phyloP scores from a whole-genome alignment of 768 basidiomycete genomes.

The Holtermannia corniformis region DNA sequence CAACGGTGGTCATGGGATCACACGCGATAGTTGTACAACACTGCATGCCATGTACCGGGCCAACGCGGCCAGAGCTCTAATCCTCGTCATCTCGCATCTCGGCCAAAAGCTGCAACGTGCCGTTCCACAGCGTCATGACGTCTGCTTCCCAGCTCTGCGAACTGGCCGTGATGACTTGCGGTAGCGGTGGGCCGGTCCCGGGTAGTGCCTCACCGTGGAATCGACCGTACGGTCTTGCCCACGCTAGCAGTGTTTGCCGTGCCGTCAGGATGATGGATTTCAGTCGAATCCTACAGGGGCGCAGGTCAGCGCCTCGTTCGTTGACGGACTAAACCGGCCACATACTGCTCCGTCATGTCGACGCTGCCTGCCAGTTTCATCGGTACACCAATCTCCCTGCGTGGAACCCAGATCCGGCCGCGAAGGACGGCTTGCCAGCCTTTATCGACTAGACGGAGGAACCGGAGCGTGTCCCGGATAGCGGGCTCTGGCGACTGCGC shows the following conservation, averaged over 20 bases:
- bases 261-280: slow-evolving; percentile 18
- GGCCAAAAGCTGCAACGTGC: slow-evolving; percentile 10
- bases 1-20: too few species aligned
- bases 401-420: slow-evolving; percentile 14
- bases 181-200: not conserved
- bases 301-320: too few species aligned
- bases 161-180: not conserved
- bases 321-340: not conserved
- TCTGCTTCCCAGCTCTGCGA: slow-evolving; percentile 16
- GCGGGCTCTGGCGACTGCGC: slow-evolving; percentile 1
- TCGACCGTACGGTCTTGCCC: slow-evolving; percentile 10
- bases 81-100: not conserved
- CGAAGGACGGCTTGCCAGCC: slow-evolving; percentile 20
- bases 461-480: slow-evolving; percentile 5
- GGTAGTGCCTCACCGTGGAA: not conserved
- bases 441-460: slow-evolving; percentile 13
- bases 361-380: slow-evolving; percentile 4
- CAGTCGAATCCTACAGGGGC: slow-evolving; percentile 18
- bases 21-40: not conserved
- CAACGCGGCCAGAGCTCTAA: not conserved
- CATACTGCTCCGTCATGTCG: slow-evolving; percentile 14
- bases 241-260: slow-evolving; percentile 17
- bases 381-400: not conserved
- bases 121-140: slow-evolving; percentile 17
- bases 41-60: not conserved